phyloP scores from a whole-genome alignment of 116 monocot species.

The Trichopus zeylanicus region DNA sequence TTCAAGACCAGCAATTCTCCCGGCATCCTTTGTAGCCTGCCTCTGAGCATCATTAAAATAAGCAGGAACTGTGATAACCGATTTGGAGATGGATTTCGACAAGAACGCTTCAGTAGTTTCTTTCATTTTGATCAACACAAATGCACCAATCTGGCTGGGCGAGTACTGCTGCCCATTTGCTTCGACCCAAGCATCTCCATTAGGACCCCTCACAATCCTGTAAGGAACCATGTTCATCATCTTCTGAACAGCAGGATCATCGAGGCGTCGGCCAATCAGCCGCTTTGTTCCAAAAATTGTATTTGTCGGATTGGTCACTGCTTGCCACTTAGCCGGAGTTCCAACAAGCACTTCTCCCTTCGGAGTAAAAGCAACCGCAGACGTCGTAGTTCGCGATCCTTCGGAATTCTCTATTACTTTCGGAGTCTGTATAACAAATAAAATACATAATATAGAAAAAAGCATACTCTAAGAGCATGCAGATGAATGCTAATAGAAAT shows the following conservation, averaged over 20 bases:
- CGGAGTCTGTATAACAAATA: neutral
- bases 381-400: slow-evolving; percentile 7
- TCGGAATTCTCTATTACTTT: slow-evolving; percentile 12
- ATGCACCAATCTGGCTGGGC: slow-evolving; percentile 16
- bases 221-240: slow-evolving; percentile 13
- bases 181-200: slow-evolving; percentile 23
- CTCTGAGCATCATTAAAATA: slow-evolving; percentile 24
- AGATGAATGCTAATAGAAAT: neutral
- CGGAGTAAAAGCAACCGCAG: slow-evolving; percentile 6
- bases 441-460: neutral
- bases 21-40: slow-evolving; percentile 20
- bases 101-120: slow-evolving; percentile 18
- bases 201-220: slow-evolving; percentile 6
- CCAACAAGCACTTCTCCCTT: slow-evolving; percentile 12
- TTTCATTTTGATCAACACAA: slow-evolving; percentile 17
- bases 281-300: slow-evolving; percentile 13
- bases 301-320: slow-evolving; percentile 5
- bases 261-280: slow-evolving; percentile 5
- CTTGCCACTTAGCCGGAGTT: slow-evolving; percentile 9
- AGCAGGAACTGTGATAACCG: slow-evolving; percentile 21
- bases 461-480: neutral
- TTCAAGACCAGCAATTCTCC: slow-evolving; percentile 15
- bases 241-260: slow-evolving; percentile 10
- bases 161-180: slow-evolving; percentile 18
- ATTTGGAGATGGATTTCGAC: slow-evolving; percentile 10